Conservation (phyloP, 1,284 basidiomycete genomes). For the Ceratobasidium sp. region DNA sequence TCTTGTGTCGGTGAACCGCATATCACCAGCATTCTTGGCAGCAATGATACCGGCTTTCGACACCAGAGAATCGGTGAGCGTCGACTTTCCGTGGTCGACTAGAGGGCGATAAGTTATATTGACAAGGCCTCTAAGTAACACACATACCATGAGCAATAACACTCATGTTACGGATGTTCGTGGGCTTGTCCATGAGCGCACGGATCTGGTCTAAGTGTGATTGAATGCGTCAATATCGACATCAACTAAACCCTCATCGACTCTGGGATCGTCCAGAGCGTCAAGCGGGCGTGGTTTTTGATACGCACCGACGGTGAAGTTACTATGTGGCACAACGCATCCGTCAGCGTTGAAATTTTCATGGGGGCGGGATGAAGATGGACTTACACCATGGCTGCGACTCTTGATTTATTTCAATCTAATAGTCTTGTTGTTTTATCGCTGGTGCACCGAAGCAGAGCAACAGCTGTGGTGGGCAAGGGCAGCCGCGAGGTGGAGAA, state of each 20-base stretch:
- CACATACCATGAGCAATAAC: conserved; percentile 89
- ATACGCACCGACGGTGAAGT: conserved; percentile 83
- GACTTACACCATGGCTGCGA: conserved; percentile 43
- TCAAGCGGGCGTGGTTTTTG: conserved; percentile 4
- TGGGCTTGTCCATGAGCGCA: conserved; percentile 86
- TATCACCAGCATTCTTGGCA: conserved; percentile 91
- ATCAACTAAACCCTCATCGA: conserved; percentile 12
- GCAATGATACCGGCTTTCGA: conserved; percentile 99
- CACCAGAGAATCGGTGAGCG: conserved; percentile 98
- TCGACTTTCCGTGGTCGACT: conserved; percentile 99
- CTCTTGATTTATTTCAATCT: conserved; percentile 6
- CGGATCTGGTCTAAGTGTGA: conserved; percentile 79
- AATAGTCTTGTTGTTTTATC: neutral
- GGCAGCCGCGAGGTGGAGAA: conserved; percentile 26
- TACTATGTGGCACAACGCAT: conserved; percentile 56
- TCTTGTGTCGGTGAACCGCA: conserved; percentile 98
- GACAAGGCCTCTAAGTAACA: neutral
- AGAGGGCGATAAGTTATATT: conserved; percentile 22
- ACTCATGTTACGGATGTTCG: conserved; percentile 98
- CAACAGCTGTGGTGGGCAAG: conserved; percentile 35
- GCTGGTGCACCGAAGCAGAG: conserved; percentile 17
- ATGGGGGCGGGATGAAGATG: neutral
- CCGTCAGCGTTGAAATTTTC: conserved; percentile 29
- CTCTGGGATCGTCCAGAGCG: neutral
- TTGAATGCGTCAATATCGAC: conserved; percentile 37